Percentiles rank a stretch among this genome's conserved stretches.
phyloP scores from a whole-genome alignment of 495 filamentous ascomycete species.

The Endocarpon pusillum region DNA sequence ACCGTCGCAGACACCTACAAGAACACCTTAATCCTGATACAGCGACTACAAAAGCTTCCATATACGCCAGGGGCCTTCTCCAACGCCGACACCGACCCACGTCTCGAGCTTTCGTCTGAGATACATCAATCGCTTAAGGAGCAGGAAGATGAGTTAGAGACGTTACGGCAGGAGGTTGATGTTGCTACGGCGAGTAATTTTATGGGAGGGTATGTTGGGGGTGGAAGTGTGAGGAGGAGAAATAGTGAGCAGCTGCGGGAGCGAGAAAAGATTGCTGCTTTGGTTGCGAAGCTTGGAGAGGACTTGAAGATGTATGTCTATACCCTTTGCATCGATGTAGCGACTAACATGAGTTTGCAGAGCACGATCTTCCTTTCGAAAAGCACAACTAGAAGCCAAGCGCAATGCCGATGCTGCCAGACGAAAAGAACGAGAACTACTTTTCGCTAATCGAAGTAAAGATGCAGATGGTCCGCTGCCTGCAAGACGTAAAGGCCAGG shows the following conservation, averaged over 20 bases:
- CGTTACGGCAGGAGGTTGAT: slow-evolving; percentile 58
- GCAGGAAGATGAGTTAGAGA: slow-evolving; percentile 71
- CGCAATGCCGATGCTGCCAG: slow-evolving; percentile 54
- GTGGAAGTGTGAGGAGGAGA: slow-evolving; percentile 18
- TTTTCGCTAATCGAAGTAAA: slow-evolving; percentile 44
- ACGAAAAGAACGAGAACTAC: slow-evolving; percentile 56
- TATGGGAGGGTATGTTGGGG: slow-evolving; percentile 6
- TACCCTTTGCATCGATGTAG: slow-evolving; percentile 4
- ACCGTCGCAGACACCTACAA: slow-evolving; percentile 50
- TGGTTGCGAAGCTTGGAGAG: slow-evolving; percentile 41
- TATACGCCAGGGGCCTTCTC: slow-evolving; percentile 41
- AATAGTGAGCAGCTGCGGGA: slow-evolving; percentile 34
- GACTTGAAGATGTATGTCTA: slow-evolving; percentile 49
- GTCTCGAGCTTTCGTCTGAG: slow-evolving; percentile 61
- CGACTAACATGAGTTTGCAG: slow-evolving; percentile 23
- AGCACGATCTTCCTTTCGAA: slow-evolving; percentile 58
- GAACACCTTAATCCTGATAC: slow-evolving; percentile 55
- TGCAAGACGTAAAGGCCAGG: slow-evolving; percentile 20
- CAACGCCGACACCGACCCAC: slow-evolving; percentile 36
- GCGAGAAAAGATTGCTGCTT: slow-evolving; percentile 40
- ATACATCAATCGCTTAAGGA: slow-evolving; percentile 73
- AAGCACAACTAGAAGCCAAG: slow-evolving; percentile 69
- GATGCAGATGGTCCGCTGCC: slow-evolving; percentile 21
- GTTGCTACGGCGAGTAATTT: slow-evolving; percentile 19
- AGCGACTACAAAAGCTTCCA: slow-evolving; percentile 52